Evolutionary conservation across 1,284 basidiomycete species (phyloP), one percentile per base, ranked within the genome.

Genomic region (Heterobasidion parviporum): DNA sequence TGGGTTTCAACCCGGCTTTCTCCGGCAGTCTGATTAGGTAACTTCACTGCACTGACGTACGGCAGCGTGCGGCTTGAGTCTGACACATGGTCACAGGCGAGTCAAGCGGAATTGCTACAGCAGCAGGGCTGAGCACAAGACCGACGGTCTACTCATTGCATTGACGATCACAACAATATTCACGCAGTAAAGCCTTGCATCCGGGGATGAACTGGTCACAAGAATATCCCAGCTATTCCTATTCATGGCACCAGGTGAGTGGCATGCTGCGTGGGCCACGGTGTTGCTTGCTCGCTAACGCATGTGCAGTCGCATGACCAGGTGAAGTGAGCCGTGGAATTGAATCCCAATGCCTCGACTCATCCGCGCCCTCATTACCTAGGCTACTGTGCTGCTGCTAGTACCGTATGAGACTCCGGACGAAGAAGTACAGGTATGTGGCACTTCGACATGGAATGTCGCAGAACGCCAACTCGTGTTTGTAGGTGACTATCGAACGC

Each of bases 381-480:
- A 90, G 88, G 88, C 87, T 35, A 90, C 88, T n/a, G 79, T 91
- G 16, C 72, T 91, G 33, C 72, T 90, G 43, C 76, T 86, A 62
- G 80, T 91, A 41, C 88, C 87, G 0, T 81, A 82, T 61, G 80
- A 81, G 57, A 82, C 83, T 2, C 73, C 79, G 52, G 82, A 85
- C 59, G 85, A 87, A 35, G 87, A 91, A 61, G 72, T 89, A 16
- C 71, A 76, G 57, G 88, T 89, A 63, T 66, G 82, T 20, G 52
- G 50, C 47, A 46, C 55, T 73, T 50, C n/a, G 44, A 4, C 41
- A 54, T 41, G 54, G 16, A 20, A 14, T 57, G 52, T 16, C 9
- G 51, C 41, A 44, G 36, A 45, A 54, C 38, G 26, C 48, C 49
- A 54, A 51, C 45, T 56, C 56, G 20, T 35, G 53, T 16, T n/a